phyloP scores from a whole-genome alignment of 164 flowering plant genomes.

The Buxus sempervirens region DNA sequence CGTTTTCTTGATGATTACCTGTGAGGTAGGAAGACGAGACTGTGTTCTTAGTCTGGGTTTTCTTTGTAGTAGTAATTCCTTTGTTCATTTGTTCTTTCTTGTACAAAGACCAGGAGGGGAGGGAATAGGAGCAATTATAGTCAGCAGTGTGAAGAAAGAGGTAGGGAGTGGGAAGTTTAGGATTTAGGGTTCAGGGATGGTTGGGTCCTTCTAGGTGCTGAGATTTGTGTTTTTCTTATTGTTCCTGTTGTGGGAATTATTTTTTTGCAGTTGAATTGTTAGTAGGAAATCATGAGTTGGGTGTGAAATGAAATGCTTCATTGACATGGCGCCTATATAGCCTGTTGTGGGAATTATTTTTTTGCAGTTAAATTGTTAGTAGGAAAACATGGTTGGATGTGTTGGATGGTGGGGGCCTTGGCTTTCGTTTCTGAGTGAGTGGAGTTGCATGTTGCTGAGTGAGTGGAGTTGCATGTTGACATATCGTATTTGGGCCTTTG shows the following conservation, averaged over 20 bases:
- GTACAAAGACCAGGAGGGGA: conserved; percentile 39
- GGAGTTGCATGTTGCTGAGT: no score
- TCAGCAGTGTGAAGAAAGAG: conserved; percentile 18
- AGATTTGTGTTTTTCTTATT: conserved; percentile 20
- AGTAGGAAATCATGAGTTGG: conserved; percentile 23
- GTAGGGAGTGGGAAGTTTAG: conserved; percentile 1
- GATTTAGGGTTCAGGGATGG: conserved; percentile 11
- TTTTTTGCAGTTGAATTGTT: conserved; percentile 69
- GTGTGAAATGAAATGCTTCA: background rate
- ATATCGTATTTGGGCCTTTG: no score
- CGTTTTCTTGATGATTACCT: conserved; percentile 23
- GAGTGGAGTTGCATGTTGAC: no score
- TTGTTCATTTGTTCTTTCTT: conserved; percentile 50
- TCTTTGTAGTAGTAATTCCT: conserved; percentile 25
- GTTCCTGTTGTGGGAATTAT: conserved; percentile 33
- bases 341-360: no score
- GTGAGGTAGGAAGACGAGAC: conserved; percentile 18
- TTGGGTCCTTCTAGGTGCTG: conserved; percentile 22
- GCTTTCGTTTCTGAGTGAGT: no score
- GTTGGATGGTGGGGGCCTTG: no score
- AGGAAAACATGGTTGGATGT: no score
- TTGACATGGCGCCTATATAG: no score
- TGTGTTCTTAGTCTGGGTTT: background rate
- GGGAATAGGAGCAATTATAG: conserved; percentile 29
- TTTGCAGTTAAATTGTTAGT: no score